Base-by-base conservation (phyloP, 352 stramenopile genomes). In the Phytopythium ostracodes region DNA sequence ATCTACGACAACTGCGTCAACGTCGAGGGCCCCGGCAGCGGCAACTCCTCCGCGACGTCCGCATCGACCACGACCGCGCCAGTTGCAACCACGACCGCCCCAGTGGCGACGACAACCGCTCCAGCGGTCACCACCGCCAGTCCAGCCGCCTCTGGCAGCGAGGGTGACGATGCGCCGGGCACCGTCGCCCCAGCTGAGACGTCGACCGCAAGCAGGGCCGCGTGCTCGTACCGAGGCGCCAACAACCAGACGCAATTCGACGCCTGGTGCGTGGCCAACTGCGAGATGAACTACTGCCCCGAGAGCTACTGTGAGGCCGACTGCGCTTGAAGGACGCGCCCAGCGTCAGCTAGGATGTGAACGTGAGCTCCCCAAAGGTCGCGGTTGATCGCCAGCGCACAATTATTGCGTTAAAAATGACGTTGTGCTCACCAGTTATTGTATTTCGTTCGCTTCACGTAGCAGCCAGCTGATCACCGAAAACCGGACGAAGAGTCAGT, bases 1-100 rank as follows among this genome's bases (percentile, higher is more conserved):
- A 71, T 81, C 47, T 81, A 71, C 56, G 69, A 81, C 65, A 79
- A 81, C 58, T 79, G 70, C 29, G 70, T 67, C 25, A 70, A 72
- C 22, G 44, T 80, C 12, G 57, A 52, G 2, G 55, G 57, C 25
- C 6, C 33, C 35, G 24, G 57, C 29, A 47, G 63, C 33, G 51
- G 43, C 24, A 43, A 43, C 56, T 27, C 35, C 14, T 6, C 20
- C 22, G 38, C 59, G 20, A 73, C 58, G 36, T 36, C 57, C 10
- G 33, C 55, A 6, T 24, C 52, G 27, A 63, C 53, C 0, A 33
- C 55, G 10, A 40, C 54, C 22, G 18, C 47, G 51, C 60, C 40
- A 11, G 15, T 27, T 14, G n/a, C 54, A 47, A 50, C 36, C 33
- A 64, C 59, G 38, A 35, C 20, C 50, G 46, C 29, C 22, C 63